Conservation (phyloP, 1,139 yeast genomes). For the Candida glucosophila region DNA sequence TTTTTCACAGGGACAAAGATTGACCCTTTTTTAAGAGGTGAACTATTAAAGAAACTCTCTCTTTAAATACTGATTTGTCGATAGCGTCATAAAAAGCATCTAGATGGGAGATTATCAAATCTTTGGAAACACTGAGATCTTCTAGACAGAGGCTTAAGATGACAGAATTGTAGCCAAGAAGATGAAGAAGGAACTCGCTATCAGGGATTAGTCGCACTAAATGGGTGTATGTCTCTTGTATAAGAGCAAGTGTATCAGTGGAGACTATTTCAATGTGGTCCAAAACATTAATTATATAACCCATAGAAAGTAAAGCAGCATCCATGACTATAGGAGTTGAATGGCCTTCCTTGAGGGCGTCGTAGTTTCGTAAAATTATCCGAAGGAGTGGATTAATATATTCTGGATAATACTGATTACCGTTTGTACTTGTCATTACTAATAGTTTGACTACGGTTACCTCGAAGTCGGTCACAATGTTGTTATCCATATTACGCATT, state of each 20-base stretch:
- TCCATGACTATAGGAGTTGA: slow-evolving; percentile 1
- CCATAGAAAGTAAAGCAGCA: slow-evolving; percentile 3
- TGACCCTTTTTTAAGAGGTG: not conserved
- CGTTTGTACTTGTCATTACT: slow-evolving; percentile 3
- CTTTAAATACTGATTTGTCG: slow-evolving; percentile 1
- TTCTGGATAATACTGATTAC: slow-evolving; percentile 1
- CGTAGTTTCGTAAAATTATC: slow-evolving; percentile 2
- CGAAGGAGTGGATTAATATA: slow-evolving; percentile 3
- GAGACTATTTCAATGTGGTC: not conserved
- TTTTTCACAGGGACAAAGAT: no score
- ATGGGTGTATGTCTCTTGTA: slow-evolving; percentile 1
- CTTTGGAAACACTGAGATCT: not conserved
- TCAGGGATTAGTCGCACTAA: not conserved
- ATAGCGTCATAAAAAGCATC: slow-evolving; percentile 1
- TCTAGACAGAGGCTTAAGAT: slow-evolving; percentile 1
- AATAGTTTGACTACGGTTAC: slow-evolving; percentile 2
- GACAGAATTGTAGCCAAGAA: slow-evolving; percentile 3
- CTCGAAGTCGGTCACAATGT: slow-evolving; percentile 1
- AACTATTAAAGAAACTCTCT: slow-evolving; percentile 1
- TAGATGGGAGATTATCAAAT: slow-evolving; percentile 1
- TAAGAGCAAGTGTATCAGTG: not conserved
- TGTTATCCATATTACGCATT: slow-evolving; percentile 1
- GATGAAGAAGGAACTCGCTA: slow-evolving; percentile 1
- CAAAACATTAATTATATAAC: slow-evolving; percentile 3
- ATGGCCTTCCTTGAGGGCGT: not conserved